phyloP scores from a whole-genome alignment of 2,329 filamentous ascomycete species.

The Colletotrichum tamarilloi region DNA sequence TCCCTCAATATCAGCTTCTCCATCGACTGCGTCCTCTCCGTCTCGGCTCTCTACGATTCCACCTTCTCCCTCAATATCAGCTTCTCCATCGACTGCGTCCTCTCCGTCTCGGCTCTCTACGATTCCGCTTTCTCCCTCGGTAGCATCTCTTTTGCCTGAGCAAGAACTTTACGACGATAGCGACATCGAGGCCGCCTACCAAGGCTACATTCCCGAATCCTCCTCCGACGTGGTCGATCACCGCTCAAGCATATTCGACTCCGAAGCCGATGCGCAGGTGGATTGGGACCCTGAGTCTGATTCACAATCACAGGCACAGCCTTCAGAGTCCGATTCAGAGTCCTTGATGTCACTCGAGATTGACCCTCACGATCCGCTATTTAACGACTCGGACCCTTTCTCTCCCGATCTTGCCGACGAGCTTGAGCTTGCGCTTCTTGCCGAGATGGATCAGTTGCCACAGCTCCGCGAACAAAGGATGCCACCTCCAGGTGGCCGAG shows the following conservation, averaged over 20 bases:
- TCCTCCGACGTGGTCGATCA: slow-evolving; percentile 8
- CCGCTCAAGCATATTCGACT: slow-evolving; percentile 18
- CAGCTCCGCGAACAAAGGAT: not conserved
- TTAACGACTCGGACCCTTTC: slow-evolving; percentile 12
- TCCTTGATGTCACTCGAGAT: slow-evolving; percentile 8
- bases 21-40: not conserved
- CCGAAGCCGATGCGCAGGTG: slow-evolving; percentile 21
- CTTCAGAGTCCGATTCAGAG: slow-evolving; percentile 6
- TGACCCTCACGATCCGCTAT: not conserved
- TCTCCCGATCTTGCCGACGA: slow-evolving; percentile 31
- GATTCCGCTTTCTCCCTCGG: not conserved
- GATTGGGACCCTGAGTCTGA: slow-evolving; percentile 21
- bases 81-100: not conserved
- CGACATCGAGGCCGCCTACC: not conserved
- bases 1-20: not conserved
- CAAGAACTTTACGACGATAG: slow-evolving; percentile 1
- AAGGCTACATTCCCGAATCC: not conserved
- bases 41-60: not conserved
- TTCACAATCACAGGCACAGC: slow-evolving; percentile 1
- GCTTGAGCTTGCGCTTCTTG: slow-evolving; percentile 31
- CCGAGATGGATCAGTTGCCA: slow-evolving; percentile 27
- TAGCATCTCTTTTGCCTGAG: not conserved
- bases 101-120: not conserved
- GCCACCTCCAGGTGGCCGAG: not conserved
- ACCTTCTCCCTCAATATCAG: not conserved